Base-by-base conservation (phyloP, 164 flowering plant genomes). In the Cinnamomum micranthum region DNA sequence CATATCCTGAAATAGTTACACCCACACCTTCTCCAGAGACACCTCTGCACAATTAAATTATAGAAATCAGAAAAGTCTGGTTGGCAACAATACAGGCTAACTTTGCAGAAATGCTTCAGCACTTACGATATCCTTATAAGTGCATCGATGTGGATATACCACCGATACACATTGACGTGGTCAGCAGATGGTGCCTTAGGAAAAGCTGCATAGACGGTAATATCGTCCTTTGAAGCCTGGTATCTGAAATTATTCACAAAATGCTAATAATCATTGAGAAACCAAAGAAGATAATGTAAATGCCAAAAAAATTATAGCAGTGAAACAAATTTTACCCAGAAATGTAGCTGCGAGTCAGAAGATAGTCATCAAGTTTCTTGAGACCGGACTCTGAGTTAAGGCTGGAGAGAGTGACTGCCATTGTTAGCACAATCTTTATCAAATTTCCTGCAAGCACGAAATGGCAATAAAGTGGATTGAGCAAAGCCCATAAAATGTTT, bases 191-290 rank as follows among this genome's bases (percentile, higher is more conserved):
- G 97, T 50, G 87, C 80, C n/a, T 77, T 74, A 1, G 91, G 41
- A 31, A 95, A 77, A 59, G 97, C 92, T 6, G 89, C 79, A 81
- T 82, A 78, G 65, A 95, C 91, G 23, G 86, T 85, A 25, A 93
- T 63, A 76, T 95, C 99, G 83, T 96, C 97, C 86, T 91, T 92
- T 6, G 99, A 95, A 70, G 98, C 97, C 75, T 89, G 97, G 80
- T 89, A 92, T 60, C 95, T 93, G 79, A 69, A 33, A 77, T 12
- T 15, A 66, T 28, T 24, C 20, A 74, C 35, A 41, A 63, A 69
- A 63, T 4, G 28, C 28, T 13, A 22, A 63, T 2, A 35, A 3
- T 27, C 33, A 63, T 31, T 47, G 1, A 31, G 52, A 0, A 0
- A 27, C 22, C 20, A 50, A 65, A 27, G 23, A 24, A 35, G n/a